These are phyloP conservation scores for Ricinus communis DNA, from an alignment of 345 rosid genomes.

Conservation along the genomic window DNA sequence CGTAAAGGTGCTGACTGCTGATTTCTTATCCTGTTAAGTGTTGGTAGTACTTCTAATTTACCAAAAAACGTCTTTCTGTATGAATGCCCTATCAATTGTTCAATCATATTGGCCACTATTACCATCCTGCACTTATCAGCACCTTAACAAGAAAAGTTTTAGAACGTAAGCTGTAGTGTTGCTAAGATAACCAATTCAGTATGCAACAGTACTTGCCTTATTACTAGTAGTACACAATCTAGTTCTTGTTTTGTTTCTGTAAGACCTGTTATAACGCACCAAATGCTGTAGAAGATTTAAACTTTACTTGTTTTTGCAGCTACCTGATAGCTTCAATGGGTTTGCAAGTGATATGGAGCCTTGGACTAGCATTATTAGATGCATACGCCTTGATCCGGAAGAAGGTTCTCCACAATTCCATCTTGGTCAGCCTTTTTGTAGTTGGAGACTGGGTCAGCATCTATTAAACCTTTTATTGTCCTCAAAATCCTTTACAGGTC, in stretches of 20 bases:
- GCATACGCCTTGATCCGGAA: slow-evolving; percentile 53
- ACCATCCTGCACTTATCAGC: background rate
- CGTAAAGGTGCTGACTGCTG: background rate
- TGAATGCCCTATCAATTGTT: background rate
- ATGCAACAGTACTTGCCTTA: background rate
- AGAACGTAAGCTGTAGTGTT: background rate
- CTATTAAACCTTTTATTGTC: slow-evolving; percentile 5
- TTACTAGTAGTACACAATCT: background rate
- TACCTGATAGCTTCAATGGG: slow-evolving; percentile 88
- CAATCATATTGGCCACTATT: background rate
- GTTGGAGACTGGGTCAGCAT: slow-evolving; percentile 83
- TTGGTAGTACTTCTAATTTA: background rate
- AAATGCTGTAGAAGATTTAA: no score
- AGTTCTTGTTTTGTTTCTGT: background rate
- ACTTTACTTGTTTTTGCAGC: slow-evolving; percentile 42
- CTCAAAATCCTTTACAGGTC: background rate
- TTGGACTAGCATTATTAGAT: slow-evolving; percentile 64
- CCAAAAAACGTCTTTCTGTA: background rate
- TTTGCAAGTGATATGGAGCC: slow-evolving; percentile 82
- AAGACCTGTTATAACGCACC: background rate
- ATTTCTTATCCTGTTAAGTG: background rate
- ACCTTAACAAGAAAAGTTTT: background rate
- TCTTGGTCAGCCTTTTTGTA: slow-evolving; percentile 72
- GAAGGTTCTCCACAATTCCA: slow-evolving; percentile 51
- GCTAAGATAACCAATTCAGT: background rate